Evolutionary conservation across 768 basidiomycete genomes (phyloP).

Genomic region (Rhodotorula babjevae): DNA sequence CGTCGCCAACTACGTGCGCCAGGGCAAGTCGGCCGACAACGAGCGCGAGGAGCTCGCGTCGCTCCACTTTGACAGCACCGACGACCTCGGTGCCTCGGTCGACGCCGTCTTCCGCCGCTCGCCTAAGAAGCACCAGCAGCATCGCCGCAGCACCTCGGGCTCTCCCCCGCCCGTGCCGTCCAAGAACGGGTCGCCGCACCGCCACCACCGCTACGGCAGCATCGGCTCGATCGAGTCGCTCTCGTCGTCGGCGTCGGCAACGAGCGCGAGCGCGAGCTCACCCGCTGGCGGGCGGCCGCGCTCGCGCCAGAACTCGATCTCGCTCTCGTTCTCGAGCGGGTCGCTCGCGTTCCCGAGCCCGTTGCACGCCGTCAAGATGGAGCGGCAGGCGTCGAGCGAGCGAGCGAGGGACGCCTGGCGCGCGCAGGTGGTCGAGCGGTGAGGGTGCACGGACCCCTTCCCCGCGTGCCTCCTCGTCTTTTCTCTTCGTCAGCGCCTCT

Average conservation of each 20-base stretch:
- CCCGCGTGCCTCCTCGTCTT: too few relatives aligned
- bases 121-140: background rate
- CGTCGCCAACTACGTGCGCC: background rate
- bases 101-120: background rate
- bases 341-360: background rate
- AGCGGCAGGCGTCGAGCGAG: background rate
- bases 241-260: background rate
- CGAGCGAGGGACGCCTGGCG: background rate
- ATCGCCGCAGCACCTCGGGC: background rate
- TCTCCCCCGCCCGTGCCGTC: background rate
- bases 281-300: background rate
- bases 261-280: background rate
- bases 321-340: background rate
- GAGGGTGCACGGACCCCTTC: background rate
- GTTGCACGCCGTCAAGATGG: background rate
- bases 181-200: too few relatives aligned
- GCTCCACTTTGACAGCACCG: background rate
- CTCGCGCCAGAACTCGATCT: background rate
- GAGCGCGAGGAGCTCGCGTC: background rate
- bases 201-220: background rate
- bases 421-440: background rate
- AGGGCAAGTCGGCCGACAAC: background rate
- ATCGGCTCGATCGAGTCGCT: background rate
- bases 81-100: background rate
- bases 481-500: too few relatives aligned